A percentile compares a stretch with the other conserved stretches of the same genome.
Evolutionary conservation across 176 grass and related monocot species (phyloP).

Genomic region (Eleusine indica): DNA sequence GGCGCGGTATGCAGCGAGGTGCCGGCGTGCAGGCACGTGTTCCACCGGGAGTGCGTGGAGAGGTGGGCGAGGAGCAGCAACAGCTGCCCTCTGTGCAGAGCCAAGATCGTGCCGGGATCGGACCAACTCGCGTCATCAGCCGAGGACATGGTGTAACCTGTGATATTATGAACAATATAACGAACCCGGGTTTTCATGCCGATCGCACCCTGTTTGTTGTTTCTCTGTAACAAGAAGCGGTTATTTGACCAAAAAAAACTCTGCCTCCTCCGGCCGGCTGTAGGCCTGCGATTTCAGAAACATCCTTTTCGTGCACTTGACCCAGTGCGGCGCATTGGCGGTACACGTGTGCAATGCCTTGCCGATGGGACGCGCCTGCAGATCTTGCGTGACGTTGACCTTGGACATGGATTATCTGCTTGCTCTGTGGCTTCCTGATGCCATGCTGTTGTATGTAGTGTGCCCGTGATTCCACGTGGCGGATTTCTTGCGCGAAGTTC

Average conservation of each 20-base stretch:
- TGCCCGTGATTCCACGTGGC: too few relatives aligned
- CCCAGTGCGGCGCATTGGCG: not conserved
- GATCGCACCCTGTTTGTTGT: not conserved
- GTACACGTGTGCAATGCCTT: not conserved
- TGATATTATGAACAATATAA: too few relatives aligned
- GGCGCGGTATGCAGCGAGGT: too few relatives aligned
- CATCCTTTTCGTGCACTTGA: not conserved
- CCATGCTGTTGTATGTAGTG: too few relatives aligned
- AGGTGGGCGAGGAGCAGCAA: too few relatives aligned
- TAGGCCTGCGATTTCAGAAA: not conserved
- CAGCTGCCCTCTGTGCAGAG: too few relatives aligned
- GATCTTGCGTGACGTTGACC: constrained; percentile 21
- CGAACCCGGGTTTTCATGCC: not conserved
- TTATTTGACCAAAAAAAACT: not conserved
- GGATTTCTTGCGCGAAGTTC: too few relatives aligned
- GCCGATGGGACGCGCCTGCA: not conserved
- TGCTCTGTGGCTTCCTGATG: not conserved
- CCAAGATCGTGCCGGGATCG: too few relatives aligned
- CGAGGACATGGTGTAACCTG: not conserved
- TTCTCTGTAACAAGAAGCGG: not conserved
- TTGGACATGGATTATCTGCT: not conserved
- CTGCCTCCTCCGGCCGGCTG: not conserved
- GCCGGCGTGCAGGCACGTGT: too few relatives aligned
- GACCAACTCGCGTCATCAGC: not conserved
- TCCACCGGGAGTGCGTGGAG: too few relatives aligned